A percentile compares a stretch with the other conserved stretches of the same genome.
Evolutionary conservation across 768 basidiomycete species (phyloP).

Genomic region (Suillus subluteus): DNA sequence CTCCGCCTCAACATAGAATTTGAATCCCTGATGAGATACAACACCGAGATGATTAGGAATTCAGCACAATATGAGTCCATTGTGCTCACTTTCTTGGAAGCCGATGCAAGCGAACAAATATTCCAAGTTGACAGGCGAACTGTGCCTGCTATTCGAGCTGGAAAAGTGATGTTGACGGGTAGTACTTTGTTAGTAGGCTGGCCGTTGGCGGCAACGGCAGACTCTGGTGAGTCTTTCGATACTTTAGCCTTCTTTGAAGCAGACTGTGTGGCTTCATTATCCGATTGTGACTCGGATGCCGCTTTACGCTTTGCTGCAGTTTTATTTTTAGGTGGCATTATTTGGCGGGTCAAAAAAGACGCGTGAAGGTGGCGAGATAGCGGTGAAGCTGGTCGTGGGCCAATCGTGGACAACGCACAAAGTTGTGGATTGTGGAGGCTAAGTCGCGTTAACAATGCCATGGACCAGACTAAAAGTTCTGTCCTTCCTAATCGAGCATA

Average conservation of each 20-base stretch:
- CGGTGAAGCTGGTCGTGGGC: background rate
- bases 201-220: conserved; percentile 38
- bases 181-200: conserved; percentile 78
- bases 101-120: conserved; percentile 74
- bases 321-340: conserved; percentile 38
- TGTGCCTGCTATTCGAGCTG: conserved; percentile 49
- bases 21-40: conserved; percentile 66
- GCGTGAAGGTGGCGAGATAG: background rate
- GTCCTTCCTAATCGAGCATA: conserved; percentile 11
- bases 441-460: background rate
- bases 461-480: too few relatives aligned
- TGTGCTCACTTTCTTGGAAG: conserved; percentile 71
- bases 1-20: conserved; percentile 81
- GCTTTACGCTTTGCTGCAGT: conserved; percentile 36
- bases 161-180: conserved; percentile 63
- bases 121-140: conserved; percentile 76
- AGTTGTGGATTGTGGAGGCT: too few relatives aligned
- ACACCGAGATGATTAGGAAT: background rate
- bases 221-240: conserved; percentile 21
- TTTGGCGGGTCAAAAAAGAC: background rate
- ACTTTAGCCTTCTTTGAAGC: conserved; percentile 32
- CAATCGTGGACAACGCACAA: background rate
- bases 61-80: background rate
- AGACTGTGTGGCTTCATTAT: conserved; percentile 28
- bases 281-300: conserved; percentile 28